Percentiles rank a stretch among this genome's conserved stretches.
Evolutionary conservation across 345 rosid species (phyloP).

Genomic region (Triadica sebifera): DNA sequence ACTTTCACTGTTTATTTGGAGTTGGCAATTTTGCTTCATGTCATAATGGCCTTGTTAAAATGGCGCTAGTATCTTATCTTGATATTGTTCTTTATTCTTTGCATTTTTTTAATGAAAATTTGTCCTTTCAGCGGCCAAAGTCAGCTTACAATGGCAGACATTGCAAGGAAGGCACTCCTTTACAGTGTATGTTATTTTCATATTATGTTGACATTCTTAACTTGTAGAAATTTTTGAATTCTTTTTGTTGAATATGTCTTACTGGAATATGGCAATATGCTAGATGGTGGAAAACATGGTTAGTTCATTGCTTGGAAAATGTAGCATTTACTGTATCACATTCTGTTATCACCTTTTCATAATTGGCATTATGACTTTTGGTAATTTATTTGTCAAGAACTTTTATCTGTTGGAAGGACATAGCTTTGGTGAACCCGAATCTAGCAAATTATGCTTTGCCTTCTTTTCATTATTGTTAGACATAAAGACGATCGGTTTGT

Average conservation of each 20-base stretch:
- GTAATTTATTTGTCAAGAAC: background rate
- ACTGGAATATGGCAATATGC: background rate
- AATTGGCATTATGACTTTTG: background rate
- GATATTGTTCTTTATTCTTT: background rate
- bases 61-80: background rate
- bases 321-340: background rate
- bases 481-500: background rate
- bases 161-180: slow-evolving; percentile 98
- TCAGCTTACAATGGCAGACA: slow-evolving; percentile 81
- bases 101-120: slow-evolving; percentile 13
- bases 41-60: background rate
- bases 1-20: background rate
- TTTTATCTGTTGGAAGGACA: background rate
- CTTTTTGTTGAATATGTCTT: background rate
- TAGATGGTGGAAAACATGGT: background rate
- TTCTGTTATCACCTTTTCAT: background rate
- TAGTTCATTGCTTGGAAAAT: background rate
- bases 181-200: slow-evolving; percentile 67
- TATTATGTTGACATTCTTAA: background rate
- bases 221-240: background rate
- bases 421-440: background rate
- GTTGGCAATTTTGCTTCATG: background rate
- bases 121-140: slow-evolving; percentile 54
- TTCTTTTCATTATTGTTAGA: background rate
- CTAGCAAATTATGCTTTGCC: background rate